Conservation (phyloP, 306 rosid species). For the Abrus precatorius region DNA sequence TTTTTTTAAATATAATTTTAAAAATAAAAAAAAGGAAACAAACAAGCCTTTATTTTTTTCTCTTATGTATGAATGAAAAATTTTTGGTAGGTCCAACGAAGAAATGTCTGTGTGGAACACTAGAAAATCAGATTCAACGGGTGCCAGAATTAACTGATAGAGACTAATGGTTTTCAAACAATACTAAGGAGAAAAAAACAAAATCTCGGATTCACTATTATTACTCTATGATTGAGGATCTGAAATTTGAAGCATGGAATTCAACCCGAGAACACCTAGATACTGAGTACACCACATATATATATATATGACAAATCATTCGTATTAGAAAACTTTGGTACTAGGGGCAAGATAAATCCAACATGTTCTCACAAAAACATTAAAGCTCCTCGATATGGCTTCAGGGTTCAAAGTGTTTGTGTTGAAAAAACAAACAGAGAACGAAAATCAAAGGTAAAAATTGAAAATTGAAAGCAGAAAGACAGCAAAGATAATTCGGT, state of each 20-base stretch:
- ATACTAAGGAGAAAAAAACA: background rate
- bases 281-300: conserved; percentile 42
- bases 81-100: background rate
- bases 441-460: conserved; percentile 10
- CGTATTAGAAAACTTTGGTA: background rate
- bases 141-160: background rate
- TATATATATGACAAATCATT: conserved; percentile 43
- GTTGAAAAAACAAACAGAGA: background rate
- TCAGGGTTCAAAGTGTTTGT: conserved; percentile 22
- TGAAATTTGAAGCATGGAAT: conserved; percentile 4
- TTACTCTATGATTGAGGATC: conserved; percentile 49
- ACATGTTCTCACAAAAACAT: conserved; percentile 7
- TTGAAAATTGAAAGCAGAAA: conserved; percentile 34
- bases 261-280: conserved; percentile 10
- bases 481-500: conserved; percentile 39
- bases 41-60: too few relatives aligned
- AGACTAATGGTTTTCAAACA: conserved; percentile 16
- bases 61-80: background rate
- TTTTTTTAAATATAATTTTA: too few relatives aligned
- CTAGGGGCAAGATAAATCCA: conserved; percentile 14
- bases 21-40: too few relatives aligned
- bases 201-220: conserved; percentile 34
- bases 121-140: background rate
- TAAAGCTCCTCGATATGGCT: conserved; percentile 16
- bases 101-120: background rate